Evolutionary conservation across 257 asterid species (phyloP), one percentile per base, ranked within the genome.

Genomic region (Thymus quinquecostatus): DNA sequence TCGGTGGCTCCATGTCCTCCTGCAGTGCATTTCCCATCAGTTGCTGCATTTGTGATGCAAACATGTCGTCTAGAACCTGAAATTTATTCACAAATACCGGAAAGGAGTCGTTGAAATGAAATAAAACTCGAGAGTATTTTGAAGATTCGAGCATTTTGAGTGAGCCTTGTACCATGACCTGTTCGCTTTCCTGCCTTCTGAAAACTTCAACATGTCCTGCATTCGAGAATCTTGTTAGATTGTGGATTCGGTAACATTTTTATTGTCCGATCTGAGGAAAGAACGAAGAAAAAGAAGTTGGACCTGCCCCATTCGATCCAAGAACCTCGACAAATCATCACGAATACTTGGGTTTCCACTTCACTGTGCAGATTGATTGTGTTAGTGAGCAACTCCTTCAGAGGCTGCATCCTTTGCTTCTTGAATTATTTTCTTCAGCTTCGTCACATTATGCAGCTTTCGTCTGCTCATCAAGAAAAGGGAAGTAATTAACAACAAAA

Each of bases 221-320:
- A 80, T 73, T 21, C 34, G 21, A 59, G 59, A 29, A 47, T 32
- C 43, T 1, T 10, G 13, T 72, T 36, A 71, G 56, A 27, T 21
- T 2, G 3, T 51, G 32, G 10, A 58, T 4, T 32, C 43, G 11
- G 32, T 11, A 58, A 32, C 10, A 1, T 0, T 0, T 12, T 12
- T 11, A 32, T 5, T 12, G 28, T 59, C 45, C 10, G 28, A 41
- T 69, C 5, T 38, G 10, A 3, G 1, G 54, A 3, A n/a, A 1
- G 32, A 44, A 44, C 0, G 9, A 38, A 0, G 6, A 38, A 38
- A 7, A 38, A 38, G 8, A 38, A 29, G 36, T 32, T 40, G 1
- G 21, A 94, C 98, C 98, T 94, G 99, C 55, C 98, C 98, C 99
- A 94, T 89, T 12, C 98, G 88, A 75, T 91, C 99, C 99, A 98